Base-by-base conservation (phyloP, 2,329 filamentous ascomycete genomes). In the Ascosphaera aggregata region DNA sequence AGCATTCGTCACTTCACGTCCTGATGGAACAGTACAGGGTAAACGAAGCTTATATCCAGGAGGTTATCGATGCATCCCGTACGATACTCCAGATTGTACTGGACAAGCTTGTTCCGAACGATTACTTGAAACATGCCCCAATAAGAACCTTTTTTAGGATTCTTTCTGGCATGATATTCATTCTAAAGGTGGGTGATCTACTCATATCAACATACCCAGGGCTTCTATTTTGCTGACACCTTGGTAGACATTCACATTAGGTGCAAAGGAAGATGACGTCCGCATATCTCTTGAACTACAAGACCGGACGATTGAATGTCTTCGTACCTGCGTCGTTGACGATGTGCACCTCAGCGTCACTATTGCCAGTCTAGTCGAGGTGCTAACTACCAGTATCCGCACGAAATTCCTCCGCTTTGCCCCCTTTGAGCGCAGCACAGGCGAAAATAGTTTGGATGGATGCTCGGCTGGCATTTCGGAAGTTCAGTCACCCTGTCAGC, bases 121-220 rank as follows among this genome's bases (percentile, higher is more conserved):
- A 70, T 38, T 66, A 66, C 46, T 60, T 76, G 11, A 67, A 69
- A 43, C 69, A 75, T 48, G 67, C 69, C 1, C 71, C 71, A 2
- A 71, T 75, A 7, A 62, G 71, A 27, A 73, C 71, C 0, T 74
- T 70, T 48, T 74, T 75, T 54, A 65, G 71, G 41, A 72, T 75
- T 43, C 61, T 75, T 36, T 71, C 67, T 9, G 71, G 70, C 5
- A 69, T 72, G 49, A 73, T 75, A 47, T 74, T 76, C 44, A 63
- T 74, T 17, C 59, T 76, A 32, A 76, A 76, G 54, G 64, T 65
- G 54, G 38, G 51, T 41, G 38, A 4, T 15, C 34, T 8, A 5
- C 18, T 35, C 34, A 35, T 8, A 1, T 13, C 38, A 9, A n/a
- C 20, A 20, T 18, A 42, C 20, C 31, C n/a, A n/a, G 27, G 5